phyloP scores from a whole-genome alignment of 139 green algal species.

The Mesotaenium endlicherianum region DNA sequence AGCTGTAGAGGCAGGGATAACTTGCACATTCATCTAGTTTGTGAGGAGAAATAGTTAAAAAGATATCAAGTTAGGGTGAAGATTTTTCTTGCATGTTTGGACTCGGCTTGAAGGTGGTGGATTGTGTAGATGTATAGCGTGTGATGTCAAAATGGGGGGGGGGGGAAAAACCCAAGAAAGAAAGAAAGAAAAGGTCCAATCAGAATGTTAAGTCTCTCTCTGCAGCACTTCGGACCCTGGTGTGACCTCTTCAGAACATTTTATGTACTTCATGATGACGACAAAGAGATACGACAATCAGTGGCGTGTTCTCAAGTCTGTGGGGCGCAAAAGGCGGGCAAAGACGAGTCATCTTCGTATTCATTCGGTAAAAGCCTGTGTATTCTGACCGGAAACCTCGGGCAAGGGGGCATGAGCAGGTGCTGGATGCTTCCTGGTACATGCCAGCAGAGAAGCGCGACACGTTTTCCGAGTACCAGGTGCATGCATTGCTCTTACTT shows the following conservation, averaged over 20 bases:
- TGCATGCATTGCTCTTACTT: neutral
- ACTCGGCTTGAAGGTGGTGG: no score
- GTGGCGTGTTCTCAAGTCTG: neutral
- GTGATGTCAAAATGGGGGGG: neutral
- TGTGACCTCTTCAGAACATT: neutral
- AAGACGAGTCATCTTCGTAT: neutral
- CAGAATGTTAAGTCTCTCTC: neutral
- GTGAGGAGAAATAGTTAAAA: no score
- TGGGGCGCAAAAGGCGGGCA: neutral
- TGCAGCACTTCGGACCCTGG: neutral
- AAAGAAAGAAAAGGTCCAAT: no score
- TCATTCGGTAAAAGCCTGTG: neutral
- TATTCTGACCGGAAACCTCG: neutral
- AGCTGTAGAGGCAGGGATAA: no score
- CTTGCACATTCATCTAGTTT: no score
- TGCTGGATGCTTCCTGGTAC: conserved; percentile 49
- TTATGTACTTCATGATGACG: neutral
- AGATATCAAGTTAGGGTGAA: no score
- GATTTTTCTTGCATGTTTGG: no score
- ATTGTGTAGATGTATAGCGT: neutral
- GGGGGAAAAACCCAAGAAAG: no score
- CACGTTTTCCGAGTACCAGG: conserved; percentile 24
- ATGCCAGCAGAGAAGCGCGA: conserved; percentile 46
- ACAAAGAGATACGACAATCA: neutral
- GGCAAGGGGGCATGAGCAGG: neutral